These are phyloP conservation scores for Aspergillus wentii DNA, from an alignment of 495 filamentous ascomycete species.

Conservation along the genomic window DNA sequence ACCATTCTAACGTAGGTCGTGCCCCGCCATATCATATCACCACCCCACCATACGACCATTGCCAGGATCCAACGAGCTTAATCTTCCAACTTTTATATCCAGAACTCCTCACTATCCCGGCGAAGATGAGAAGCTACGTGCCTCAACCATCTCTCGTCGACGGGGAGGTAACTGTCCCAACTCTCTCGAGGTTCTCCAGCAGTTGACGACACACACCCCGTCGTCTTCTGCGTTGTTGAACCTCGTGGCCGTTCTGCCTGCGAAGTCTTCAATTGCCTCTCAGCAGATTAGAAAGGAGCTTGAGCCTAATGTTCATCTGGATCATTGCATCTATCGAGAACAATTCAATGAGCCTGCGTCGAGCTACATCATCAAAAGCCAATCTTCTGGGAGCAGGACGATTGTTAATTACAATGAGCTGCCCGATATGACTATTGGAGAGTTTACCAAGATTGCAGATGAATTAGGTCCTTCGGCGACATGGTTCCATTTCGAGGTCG, in stretches of 20 bases:
- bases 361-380: slow-evolving; percentile 66
- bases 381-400: slow-evolving; percentile 54
- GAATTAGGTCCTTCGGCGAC: slow-evolving; percentile 19
- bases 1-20: slow-evolving; percentile 59
- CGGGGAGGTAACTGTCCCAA: slow-evolving; percentile 72
- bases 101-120: slow-evolving; percentile 62
- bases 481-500: slow-evolving; percentile 77
- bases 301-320: slow-evolving; percentile 40
- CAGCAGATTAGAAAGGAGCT: slow-evolving; percentile 37
- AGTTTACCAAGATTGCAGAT: slow-evolving; percentile 41
- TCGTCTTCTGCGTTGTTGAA: slow-evolving; percentile 19
- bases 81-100: slow-evolving; percentile 8
- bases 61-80: too few species aligned
- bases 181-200: slow-evolving; percentile 62
- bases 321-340: slow-evolving; percentile 55
- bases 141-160: slow-evolving; percentile 50
- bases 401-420: slow-evolving; percentile 67
- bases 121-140: slow-evolving; percentile 70
- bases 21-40: slow-evolving; percentile 13
- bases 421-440: slow-evolving; percentile 56
- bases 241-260: slow-evolving; percentile 41
- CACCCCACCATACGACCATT: neutral
- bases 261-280: slow-evolving; percentile 28
- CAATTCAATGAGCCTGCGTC: slow-evolving; percentile 54
- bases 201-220: slow-evolving; percentile 36